These are phyloP conservation scores for Tolypocladium cylindrosporum DNA, from an alignment of 2,329 filamentous ascomycete genomes.

Conservation along the genomic window DNA sequence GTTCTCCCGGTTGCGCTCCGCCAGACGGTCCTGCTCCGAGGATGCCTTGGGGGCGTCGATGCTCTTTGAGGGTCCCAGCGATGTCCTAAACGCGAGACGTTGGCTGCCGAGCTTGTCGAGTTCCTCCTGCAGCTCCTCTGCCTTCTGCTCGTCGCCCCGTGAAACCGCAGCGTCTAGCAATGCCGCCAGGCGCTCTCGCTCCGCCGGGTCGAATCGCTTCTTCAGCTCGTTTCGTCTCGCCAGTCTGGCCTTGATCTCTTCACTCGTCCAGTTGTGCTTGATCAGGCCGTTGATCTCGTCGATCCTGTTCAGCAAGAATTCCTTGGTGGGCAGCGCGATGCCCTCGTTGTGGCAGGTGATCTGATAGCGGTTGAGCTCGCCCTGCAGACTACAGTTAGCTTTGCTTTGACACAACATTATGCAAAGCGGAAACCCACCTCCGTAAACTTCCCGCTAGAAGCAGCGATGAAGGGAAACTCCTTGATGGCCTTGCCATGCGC, in stretches of 20 bases:
- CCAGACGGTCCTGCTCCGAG: slow-evolving; percentile 71
- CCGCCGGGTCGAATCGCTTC: slow-evolving; percentile 53
- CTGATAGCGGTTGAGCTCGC: slow-evolving; percentile 74
- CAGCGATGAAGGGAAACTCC: slow-evolving; percentile 82
- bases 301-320: slow-evolving; percentile 60
- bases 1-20: slow-evolving; percentile 75
- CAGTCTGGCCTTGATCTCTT: slow-evolving; percentile 72
- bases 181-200: slow-evolving; percentile 57
- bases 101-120: slow-evolving; percentile 55
- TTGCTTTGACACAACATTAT: background rate
- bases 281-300: slow-evolving; percentile 72
- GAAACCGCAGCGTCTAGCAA: slow-evolving; percentile 57
- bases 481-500: slow-evolving; percentile 76
- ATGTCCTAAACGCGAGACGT: slow-evolving; percentile 65
- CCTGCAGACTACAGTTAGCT: slow-evolving; percentile 30
- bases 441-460: slow-evolving; percentile 78
- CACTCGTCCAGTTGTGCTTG: slow-evolving; percentile 71
- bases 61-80: slow-evolving; percentile 44
- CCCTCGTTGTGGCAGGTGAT: slow-evolving; percentile 63
- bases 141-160: slow-evolving; percentile 49
- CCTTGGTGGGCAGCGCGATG: slow-evolving; percentile 63
- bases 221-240: slow-evolving; percentile 59
- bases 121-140: slow-evolving; percentile 45
- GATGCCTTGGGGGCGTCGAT: slow-evolving; percentile 35
- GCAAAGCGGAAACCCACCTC: slow-evolving; percentile 42